Evolutionary conservation across 2,329 filamentous ascomycete species (phyloP), one percentile per base, ranked within the genome.

Genomic region (Sporothrix phasma): DNA sequence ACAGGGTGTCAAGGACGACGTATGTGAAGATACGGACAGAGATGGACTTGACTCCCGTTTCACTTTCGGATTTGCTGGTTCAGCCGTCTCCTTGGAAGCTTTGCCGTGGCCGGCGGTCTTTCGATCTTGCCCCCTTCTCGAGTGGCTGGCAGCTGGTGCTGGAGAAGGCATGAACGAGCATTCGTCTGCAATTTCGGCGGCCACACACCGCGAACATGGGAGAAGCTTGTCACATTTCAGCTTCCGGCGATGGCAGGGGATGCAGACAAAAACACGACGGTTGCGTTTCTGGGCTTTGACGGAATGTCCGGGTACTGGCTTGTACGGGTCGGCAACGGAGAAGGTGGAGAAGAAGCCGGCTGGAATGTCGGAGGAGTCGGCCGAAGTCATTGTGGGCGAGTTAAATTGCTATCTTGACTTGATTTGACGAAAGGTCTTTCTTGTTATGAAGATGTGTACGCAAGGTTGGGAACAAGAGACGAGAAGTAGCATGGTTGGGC

Each of bases 301-400:
- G 6, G 54, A 56, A 22, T 67, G 64, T 11, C 69, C 66, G 10
- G 66, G 64, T 8, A 66, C 64, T 22, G 63, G 66, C 26, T 64
- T 67, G 62, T 70, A 67, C 5, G 67, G 69, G 64, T 71, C 71
- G 22, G 68, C 59, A 41, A 72, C 66, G 31, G 71, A 71, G 45
- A 72, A 72, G 49, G 70, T 72, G 5, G 68, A 69, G 62, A 72
- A 71, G 64, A 67, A 72, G 29, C 67, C 70, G 29, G 68, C 70
- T 5, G 70, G 70, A 17, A 63, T 63, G 5, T 64, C 62, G 1
- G 64, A 54, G 13, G 49, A 46, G 43, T 63, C 65, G n/a, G 22
- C 19, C 3, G 60, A 24, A 6, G 65, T 34, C 65, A 66, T 66
- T 13, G 29, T 47, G 17, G n/a, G n/a, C 4, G n/a, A 37, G 2